Evolutionary conservation across 83 land plant genomes (phyloP).

Genomic region (Picea abies): DNA sequence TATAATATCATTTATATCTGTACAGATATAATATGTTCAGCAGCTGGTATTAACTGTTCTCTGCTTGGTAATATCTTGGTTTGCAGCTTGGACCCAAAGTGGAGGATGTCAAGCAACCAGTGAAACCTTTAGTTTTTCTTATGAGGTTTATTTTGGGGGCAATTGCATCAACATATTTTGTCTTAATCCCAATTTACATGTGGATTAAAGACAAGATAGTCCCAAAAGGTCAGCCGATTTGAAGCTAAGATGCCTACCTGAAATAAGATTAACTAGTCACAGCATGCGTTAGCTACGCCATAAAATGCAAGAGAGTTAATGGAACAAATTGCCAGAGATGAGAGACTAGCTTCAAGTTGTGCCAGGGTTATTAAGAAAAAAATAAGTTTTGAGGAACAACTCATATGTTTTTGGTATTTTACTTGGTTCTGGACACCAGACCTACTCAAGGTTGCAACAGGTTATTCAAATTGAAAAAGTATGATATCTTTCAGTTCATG

Average conservation of each 20-base stretch:
- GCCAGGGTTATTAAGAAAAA: background rate
- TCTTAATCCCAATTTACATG: slow-evolving; percentile 95
- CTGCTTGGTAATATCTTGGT: slow-evolving; percentile 2
- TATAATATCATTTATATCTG: background rate
- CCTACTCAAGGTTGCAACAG: background rate
- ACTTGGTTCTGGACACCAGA: background rate
- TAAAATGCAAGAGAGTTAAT: slow-evolving; percentile 5
- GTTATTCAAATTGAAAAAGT: background rate
- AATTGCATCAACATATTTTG: slow-evolving; percentile 81
- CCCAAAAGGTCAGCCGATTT: slow-evolving; percentile 92
- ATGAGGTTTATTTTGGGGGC: slow-evolving; percentile 76
- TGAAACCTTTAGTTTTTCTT: slow-evolving; percentile 73
- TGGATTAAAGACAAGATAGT: slow-evolving; percentile 94
- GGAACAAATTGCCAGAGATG: background rate
- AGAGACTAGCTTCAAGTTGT: background rate
- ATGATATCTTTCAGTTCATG: background rate
- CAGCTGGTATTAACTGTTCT: slow-evolving; percentile 6
- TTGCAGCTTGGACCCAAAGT: slow-evolving; percentile 93
- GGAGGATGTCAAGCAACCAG: slow-evolving; percentile 82
- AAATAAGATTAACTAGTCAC: background rate
- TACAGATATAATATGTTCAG: background rate
- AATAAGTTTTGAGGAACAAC: background rate
- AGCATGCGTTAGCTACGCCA: background rate
- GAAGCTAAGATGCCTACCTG: slow-evolving; percentile 15
- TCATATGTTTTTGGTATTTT: background rate